These are phyloP conservation scores for Colletotrichum incanum DNA, from an alignment of 2,329 filamentous ascomycete genomes.

Conservation along the genomic window DNA sequence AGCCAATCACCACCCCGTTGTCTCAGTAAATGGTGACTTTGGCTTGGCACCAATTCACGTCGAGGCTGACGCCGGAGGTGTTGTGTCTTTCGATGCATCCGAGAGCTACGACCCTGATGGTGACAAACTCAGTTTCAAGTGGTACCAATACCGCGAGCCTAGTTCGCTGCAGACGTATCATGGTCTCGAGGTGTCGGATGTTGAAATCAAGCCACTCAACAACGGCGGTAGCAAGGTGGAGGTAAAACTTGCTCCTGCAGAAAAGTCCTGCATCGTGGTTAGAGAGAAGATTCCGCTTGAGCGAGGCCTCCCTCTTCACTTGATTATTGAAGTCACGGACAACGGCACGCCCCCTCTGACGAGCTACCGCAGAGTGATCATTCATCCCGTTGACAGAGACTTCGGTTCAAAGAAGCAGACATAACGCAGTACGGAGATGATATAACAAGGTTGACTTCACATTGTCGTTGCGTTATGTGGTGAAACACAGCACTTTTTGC, in stretches of 20 bases:
- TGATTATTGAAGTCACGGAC: conserved; percentile 66
- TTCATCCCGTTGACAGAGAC: conserved; percentile 52
- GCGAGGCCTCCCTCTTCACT: conserved; percentile 62
- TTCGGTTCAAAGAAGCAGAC: conserved; percentile 16
- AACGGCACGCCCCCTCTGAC: conserved; percentile 60
- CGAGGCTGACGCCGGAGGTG: conserved; percentile 57
- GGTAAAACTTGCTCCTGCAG: conserved; percentile 46
- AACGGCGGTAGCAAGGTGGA: conserved; percentile 41
- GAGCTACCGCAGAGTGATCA: conserved; percentile 62
- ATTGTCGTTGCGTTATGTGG: not conserved
- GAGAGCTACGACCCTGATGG: conserved; percentile 63
- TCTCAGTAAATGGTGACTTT: conserved; percentile 58
- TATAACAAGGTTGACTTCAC: not conserved
- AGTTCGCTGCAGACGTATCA: conserved; percentile 58
- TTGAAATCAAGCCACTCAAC: conserved; percentile 50
- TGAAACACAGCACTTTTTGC: not conserved
- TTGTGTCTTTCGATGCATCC: conserved; percentile 61
- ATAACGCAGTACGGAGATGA: not conserved
- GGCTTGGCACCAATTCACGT: conserved; percentile 57
- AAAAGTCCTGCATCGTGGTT: conserved; percentile 54
- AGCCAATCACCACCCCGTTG: conserved; percentile 64
- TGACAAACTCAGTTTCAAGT: conserved; percentile 61
- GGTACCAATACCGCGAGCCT: conserved; percentile 64
- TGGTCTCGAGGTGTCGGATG: conserved; percentile 56
- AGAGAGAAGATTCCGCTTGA: conserved; percentile 40